These are phyloP conservation scores for Trichophyton equinum DNA, from an alignment of 2,329 filamentous ascomycete genomes.

Conservation along the genomic window DNA sequence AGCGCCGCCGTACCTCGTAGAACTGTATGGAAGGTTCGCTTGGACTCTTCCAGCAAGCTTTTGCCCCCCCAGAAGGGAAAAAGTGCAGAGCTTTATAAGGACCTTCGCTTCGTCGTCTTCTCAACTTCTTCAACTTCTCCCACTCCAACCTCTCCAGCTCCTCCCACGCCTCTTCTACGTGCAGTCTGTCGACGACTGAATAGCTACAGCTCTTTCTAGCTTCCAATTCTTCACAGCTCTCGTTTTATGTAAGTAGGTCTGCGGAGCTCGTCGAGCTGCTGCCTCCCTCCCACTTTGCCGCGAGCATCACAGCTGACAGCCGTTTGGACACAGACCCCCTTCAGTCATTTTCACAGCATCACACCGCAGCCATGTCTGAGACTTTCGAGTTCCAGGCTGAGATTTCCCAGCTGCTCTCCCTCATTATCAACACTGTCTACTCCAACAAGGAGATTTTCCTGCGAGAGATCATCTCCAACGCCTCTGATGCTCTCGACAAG, in stretches of 20 bases:
- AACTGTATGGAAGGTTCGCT: slow-evolving; percentile 17
- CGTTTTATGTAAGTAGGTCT: neutral
- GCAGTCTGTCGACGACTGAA: slow-evolving; percentile 8
- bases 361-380: slow-evolving; percentile 61
- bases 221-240: slow-evolving; percentile 7
- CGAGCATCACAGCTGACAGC: neutral
- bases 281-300: slow-evolving; percentile 1
- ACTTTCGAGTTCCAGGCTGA: slow-evolving; percentile 99
- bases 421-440: slow-evolving; percentile 99
- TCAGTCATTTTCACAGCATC: neutral
- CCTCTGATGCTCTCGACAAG: slow-evolving; percentile 98
- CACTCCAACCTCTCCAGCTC: slow-evolving; percentile 11
- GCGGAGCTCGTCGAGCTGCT: slow-evolving; percentile 9
- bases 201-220: neutral
- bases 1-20: slow-evolving; percentile 11
- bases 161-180: slow-evolving; percentile 11
- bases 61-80: slow-evolving; percentile 8
- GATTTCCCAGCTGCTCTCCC: slow-evolving; percentile 98
- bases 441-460: slow-evolving; percentile 99
- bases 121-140: slow-evolving; percentile 14
- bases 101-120: slow-evolving; percentile 12
- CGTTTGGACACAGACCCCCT: slow-evolving; percentile 5
- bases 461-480: slow-evolving; percentile 95
- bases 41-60: slow-evolving; percentile 8
- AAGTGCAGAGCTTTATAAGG: slow-evolving; percentile 10